Conservation (phyloP, 2,329 filamentous ascomycete species). For the Penicillium griseofulvum region DNA sequence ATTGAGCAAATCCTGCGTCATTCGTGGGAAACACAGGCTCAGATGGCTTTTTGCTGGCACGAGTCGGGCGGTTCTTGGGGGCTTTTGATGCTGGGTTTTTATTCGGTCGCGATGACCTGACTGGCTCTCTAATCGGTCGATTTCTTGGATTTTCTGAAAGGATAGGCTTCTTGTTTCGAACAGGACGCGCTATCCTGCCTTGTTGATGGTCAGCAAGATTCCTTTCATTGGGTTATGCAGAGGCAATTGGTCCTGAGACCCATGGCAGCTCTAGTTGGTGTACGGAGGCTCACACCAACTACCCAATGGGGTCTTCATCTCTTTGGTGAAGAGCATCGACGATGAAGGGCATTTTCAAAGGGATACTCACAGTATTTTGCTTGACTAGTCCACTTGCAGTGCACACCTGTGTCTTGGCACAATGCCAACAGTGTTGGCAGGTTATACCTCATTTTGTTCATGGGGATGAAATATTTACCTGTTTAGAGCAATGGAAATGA, state of each 20-base stretch:
- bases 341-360: not conserved
- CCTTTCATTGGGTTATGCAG: not conserved
- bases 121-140: conserved; percentile 23
- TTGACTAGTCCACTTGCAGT: conserved; percentile 25
- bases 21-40: conserved; percentile 19
- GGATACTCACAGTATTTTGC: conserved; percentile 32
- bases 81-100: not conserved
- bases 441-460: conserved; percentile 36
- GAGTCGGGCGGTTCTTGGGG: not conserved
- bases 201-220: conserved; percentile 4
- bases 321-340: not conserved
- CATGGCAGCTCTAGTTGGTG: not conserved
- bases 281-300: not conserved
- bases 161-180: not conserved
- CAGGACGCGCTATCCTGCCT: conserved; percentile 11
- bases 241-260: not conserved
- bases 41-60: not conserved
- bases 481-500: not conserved
- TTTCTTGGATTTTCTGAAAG: conserved; percentile 8
- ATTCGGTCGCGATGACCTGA: conserved; percentile 15
- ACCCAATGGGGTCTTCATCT: not conserved
- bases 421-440: conserved; percentile 39
- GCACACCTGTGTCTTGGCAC: conserved; percentile 27
- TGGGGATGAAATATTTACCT: conserved; percentile 7
- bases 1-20: conserved; percentile 46